These are phyloP conservation scores for Teunomyces atbi DNA, from an alignment of 805 yeast species.

Conservation along the genomic window DNA sequence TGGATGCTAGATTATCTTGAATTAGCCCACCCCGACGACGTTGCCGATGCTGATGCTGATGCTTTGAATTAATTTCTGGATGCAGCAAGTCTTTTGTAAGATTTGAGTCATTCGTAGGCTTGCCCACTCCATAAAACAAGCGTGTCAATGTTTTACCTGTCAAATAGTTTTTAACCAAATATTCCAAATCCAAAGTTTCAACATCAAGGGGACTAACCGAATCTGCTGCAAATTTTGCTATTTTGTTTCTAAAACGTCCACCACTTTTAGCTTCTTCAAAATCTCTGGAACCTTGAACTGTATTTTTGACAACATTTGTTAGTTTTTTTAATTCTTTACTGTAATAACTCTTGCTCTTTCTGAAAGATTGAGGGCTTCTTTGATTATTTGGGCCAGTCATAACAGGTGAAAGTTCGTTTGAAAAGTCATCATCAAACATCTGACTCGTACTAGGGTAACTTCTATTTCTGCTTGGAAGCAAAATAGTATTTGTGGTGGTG, in stretches of 20 bases:
- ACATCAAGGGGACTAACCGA: slow-evolving; percentile 35
- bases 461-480: slow-evolving; percentile 22
- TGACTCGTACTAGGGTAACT: neutral
- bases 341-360: slow-evolving; percentile 30
- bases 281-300: slow-evolving; percentile 58
- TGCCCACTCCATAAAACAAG: slow-evolving; percentile 27
- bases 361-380: slow-evolving; percentile 4
- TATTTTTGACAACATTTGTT: slow-evolving; percentile 66
- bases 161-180: slow-evolving; percentile 28
- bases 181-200: slow-evolving; percentile 40
- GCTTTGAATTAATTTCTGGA: slow-evolving; percentile 1
- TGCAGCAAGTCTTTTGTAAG: neutral
- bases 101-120: neutral
- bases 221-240: slow-evolving; percentile 35
- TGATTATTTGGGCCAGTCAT: neutral
- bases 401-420: slow-evolving; percentile 1
- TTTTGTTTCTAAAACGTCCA: slow-evolving; percentile 30
- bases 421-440: slow-evolving; percentile 4
- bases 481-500: slow-evolving; percentile 32
- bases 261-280: slow-evolving; percentile 16
- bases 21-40: neutral
- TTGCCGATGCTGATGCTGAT: slow-evolving; percentile 9
- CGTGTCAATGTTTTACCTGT: slow-evolving; percentile 33
- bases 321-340: slow-evolving; percentile 48
- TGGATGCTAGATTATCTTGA: slow-evolving; percentile 1